Evolutionary conservation across 148 eudicot genomes (phyloP), one percentile per base, ranked within the genome.

Genomic region (Silene latifolia): DNA sequence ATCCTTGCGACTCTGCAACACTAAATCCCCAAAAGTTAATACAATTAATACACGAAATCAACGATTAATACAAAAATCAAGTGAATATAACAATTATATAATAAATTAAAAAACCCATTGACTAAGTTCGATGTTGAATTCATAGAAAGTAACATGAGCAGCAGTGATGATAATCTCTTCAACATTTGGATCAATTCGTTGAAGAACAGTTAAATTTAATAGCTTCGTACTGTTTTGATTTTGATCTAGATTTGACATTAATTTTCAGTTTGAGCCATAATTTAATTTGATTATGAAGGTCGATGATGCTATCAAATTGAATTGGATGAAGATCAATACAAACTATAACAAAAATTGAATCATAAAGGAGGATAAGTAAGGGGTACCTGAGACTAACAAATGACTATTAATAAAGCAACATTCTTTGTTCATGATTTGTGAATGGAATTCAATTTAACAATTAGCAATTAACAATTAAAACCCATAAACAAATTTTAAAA

Each of bases 111-210:
- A 65, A n/a, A 93, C 98, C 98, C 98, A 93, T 88, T 91, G 97
- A 82, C 84, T 88, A 51, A 79, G 87, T 27, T 94, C 98, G 79
- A 90, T 80, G 78, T 91, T 89, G 82, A 94, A 94, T 80, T 88
- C 90, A 71, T 94, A 94, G 73, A 94, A 86, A 73, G 97, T 91
- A 79, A 91, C 97, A 75, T 94, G 97, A 77, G 97, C 91, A 63
- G 98, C 96, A 42, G 97, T 91, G 78, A 94, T 88, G 71, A 94
- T 88, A 78, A 94, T 91, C 72, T 94, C 96, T 71, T 90, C 97
- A 53, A 94, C 88, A 21, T 83, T 87, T 11, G 90, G 96, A 83
- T 94, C 97, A 59, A 89, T 87, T 70, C 97, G 73, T 82, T 90
- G 97, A 8, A 94, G 88, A 78, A 94, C 97, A 18, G 98, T 91